Conservation (phyloP, 2,329 filamentous ascomycete genomes). For the Hortaea werneckii region DNA sequence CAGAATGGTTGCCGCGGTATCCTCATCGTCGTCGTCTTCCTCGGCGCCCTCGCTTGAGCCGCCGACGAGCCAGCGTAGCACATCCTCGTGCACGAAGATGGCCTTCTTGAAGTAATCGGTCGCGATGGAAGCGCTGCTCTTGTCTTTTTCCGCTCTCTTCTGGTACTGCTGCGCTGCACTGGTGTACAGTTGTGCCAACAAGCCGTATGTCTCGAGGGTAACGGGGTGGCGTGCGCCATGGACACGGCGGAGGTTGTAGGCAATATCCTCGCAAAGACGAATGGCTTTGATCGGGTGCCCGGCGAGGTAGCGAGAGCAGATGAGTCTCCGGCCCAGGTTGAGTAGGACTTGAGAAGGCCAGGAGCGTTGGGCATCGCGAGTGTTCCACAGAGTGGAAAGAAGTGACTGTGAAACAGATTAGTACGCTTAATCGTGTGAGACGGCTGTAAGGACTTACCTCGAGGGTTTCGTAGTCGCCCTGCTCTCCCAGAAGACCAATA, state of each 20-base stretch:
- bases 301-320: conserved; percentile 43
- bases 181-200: conserved; percentile 42
- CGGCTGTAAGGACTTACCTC: conserved; percentile 21
- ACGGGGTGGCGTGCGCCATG: conserved; percentile 39
- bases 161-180: conserved; percentile 29
- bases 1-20: conserved; percentile 28
- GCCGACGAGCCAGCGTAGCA: conserved; percentile 18
- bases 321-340: conserved; percentile 43
- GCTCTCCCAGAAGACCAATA: conserved; percentile 38
- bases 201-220: conserved; percentile 40
- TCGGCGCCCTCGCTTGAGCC: conserved; percentile 19
- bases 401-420: conserved; percentile 13
- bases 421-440: neutral
- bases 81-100: conserved; percentile 23
- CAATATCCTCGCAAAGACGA: conserved; percentile 43
- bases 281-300: conserved; percentile 35
- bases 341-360: conserved; percentile 39
- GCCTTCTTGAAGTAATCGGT: conserved; percentile 32
- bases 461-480: conserved; percentile 38
- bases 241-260: conserved; percentile 46
- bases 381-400: conserved; percentile 38
- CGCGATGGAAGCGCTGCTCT: conserved; percentile 24
- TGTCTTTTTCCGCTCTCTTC: conserved; percentile 25
- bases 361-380: conserved; percentile 34
- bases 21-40: conserved; percentile 27